Conservation (phyloP, 225 moss, liverwort and hornwort genomes). For the Neckera pumila region DNA sequence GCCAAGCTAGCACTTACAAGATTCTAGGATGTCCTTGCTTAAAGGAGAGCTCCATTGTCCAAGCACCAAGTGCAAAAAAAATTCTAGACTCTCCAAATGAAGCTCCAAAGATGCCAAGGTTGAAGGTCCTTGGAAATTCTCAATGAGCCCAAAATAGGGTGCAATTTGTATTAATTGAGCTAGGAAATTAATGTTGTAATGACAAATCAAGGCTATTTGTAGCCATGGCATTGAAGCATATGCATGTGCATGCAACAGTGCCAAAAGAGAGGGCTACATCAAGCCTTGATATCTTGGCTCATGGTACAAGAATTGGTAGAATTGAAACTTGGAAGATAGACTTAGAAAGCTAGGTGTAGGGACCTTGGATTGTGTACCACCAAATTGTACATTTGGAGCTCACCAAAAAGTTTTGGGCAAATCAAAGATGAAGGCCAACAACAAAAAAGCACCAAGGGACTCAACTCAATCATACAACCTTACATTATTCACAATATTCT, state of each 20-base stretch:
- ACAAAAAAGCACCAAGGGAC: fast-evolving
- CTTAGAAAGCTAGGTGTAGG: neutral
- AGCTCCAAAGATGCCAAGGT: fast-evolving
- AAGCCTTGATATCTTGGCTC: fast-evolving
- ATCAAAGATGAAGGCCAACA: fast-evolving
- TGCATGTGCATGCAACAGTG: fast-evolving
- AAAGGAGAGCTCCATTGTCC: fast-evolving
- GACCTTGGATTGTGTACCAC: fast-evolving
- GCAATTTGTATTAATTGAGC: neutral
- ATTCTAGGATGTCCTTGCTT: fast-evolving
- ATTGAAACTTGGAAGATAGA: neutral
- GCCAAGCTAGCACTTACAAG: fast-evolving
- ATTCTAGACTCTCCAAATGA: fast-evolving
- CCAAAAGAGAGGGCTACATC: fast-evolving
- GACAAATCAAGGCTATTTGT: neutral
- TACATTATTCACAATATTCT: neutral
- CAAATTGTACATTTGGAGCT: neutral
- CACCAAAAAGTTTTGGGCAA: fast-evolving
- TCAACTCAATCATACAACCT: neutral
- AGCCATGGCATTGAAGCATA: neutral
- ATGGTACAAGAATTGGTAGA: neutral
- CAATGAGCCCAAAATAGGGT: fast-evolving
- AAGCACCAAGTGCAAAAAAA: fast-evolving
- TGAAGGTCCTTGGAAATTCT: fast-evolving
- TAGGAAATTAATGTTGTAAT: neutral